phyloP scores from a whole-genome alignment of 345 rosid genomes.

The Ceriops decandra region DNA sequence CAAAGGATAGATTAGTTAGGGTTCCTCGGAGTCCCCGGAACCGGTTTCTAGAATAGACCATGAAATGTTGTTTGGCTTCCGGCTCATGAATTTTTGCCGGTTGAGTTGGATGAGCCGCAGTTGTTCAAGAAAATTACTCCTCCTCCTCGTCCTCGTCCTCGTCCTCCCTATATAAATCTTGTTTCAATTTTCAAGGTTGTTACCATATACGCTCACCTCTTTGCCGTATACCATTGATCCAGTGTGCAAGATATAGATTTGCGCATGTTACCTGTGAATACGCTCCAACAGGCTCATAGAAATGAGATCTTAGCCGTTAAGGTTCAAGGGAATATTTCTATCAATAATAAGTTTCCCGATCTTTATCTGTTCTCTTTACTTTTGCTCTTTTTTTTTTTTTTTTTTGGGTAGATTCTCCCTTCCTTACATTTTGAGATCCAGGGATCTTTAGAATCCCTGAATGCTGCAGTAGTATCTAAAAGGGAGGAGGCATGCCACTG shows the following conservation, averaged over 20 bases:
- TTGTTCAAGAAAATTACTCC: background rate
- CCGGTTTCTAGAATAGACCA: constrained; percentile 10
- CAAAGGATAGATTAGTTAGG: constrained; percentile 36
- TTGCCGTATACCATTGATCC: background rate
- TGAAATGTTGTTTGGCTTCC: background rate
- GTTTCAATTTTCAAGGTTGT: no score
- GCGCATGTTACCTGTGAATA: background rate
- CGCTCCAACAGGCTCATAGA: background rate
- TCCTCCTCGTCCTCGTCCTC: no score
- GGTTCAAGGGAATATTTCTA: background rate
- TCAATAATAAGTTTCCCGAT: background rate
- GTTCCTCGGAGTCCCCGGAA: constrained; percentile 49
- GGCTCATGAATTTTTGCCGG: background rate
- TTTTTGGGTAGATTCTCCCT: no score
- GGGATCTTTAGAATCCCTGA: no score
- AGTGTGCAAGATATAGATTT: no score
- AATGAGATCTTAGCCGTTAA: background rate
- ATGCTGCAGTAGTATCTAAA: no score
- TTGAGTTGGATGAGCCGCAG: constrained; percentile 1
- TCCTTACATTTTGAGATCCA: no score
- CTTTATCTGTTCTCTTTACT: no score
- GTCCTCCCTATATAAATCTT: background rate
- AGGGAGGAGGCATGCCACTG: no score
- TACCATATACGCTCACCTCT: background rate
- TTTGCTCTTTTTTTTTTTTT: no score